Percentiles rank a stretch among this genome's conserved stretches.
phyloP scores from a whole-genome alignment of 2,329 filamentous ascomycete species.

The Verticillium klebahnii region DNA sequence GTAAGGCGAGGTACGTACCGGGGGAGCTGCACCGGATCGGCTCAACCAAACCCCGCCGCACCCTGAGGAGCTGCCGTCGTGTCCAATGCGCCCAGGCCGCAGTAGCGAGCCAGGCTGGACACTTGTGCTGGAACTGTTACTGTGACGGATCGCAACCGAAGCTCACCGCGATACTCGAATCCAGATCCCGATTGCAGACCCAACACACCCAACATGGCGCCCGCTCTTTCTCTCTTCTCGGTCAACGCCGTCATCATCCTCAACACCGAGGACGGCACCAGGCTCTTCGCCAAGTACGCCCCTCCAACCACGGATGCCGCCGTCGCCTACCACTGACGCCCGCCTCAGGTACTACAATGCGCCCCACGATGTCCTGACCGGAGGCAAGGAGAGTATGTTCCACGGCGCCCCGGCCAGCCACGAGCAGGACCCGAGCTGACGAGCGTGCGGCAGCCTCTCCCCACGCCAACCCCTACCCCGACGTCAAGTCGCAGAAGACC shows the following conservation, averaged over 20 bases:
- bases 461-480: slow-evolving; percentile 68
- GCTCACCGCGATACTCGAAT: background rate
- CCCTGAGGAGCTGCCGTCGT: background rate
- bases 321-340: slow-evolving; percentile 27
- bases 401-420: background rate
- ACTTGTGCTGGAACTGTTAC: background rate
- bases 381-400: slow-evolving; percentile 16
- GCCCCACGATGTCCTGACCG: slow-evolving; percentile 40
- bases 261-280: slow-evolving; percentile 79
- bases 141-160: background rate
- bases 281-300: slow-evolving; percentile 86
- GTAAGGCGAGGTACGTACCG: background rate
- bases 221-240: slow-evolving; percentile 70
- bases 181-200: background rate
- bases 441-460: background rate
- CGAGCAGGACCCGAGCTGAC: background rate
- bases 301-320: slow-evolving; percentile 53
- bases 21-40: background rate
- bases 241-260: slow-evolving; percentile 76
- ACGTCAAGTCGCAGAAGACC: slow-evolving; percentile 87
- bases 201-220: slow-evolving; percentile 51
- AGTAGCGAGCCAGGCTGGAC: background rate
- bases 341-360: slow-evolving; percentile 30
- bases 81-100: background rate
- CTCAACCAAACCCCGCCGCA: background rate